Evolutionary conservation across 768 basidiomycete species (phyloP).

Genomic region (Leccinum subgranulosum): DNA sequence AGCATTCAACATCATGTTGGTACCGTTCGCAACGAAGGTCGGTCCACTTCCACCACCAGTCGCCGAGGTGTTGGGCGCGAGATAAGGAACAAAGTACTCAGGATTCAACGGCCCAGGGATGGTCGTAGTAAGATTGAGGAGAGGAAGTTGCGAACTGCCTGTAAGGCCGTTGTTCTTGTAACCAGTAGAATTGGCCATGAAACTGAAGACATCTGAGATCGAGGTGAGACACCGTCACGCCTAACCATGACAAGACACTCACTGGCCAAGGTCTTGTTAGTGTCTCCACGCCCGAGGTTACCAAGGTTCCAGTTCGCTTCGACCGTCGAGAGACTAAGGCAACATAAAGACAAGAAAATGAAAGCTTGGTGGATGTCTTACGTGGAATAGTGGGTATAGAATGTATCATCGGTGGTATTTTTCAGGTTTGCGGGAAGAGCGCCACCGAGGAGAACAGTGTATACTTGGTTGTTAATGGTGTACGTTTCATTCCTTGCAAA

Average conservation of each 20-base stretch:
- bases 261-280: slow-evolving; percentile 37
- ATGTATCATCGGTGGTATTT: slow-evolving; percentile 47
- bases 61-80: slow-evolving; percentile 35
- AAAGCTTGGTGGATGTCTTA: slow-evolving; percentile 1
- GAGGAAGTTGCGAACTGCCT: slow-evolving; percentile 25
- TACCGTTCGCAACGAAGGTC: slow-evolving; percentile 34
- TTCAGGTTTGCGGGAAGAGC: slow-evolving; percentile 40
- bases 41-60: slow-evolving; percentile 39
- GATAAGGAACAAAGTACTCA: slow-evolving; percentile 37
- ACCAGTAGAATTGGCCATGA: slow-evolving; percentile 45
- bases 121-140: slow-evolving; percentile 36
- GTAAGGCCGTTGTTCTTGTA: slow-evolving; percentile 41
- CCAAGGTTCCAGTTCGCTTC: slow-evolving; percentile 58
- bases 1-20: slow-evolving; percentile 33
- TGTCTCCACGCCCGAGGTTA: slow-evolving; percentile 54
- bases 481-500: slow-evolving; percentile 24
- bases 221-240: background rate
- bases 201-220: slow-evolving; percentile 44
- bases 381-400: slow-evolving; percentile 58
- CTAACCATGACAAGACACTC: background rate
- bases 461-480: slow-evolving; percentile 44
- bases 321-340: slow-evolving; percentile 43
- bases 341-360: background rate
- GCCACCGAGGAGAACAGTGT: slow-evolving; percentile 40
- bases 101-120: slow-evolving; percentile 43